Conservation (phyloP, 2,329 filamentous ascomycete species). For the Stagonosporopsis chrysanthemi region DNA sequence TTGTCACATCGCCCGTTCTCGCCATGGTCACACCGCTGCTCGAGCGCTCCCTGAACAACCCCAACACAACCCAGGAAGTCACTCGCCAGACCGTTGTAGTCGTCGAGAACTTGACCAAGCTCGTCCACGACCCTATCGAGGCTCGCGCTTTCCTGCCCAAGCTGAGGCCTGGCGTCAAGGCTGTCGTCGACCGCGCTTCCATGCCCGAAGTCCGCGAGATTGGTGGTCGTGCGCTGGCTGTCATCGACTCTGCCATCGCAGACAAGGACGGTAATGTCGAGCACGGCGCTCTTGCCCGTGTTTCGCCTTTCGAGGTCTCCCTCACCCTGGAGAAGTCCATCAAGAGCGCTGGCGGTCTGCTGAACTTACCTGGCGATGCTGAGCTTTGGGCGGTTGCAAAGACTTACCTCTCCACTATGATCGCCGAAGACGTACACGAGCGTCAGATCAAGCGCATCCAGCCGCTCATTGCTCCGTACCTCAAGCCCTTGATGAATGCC, state of each 20-base stretch:
- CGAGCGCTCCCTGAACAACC: slow-evolving; percentile 91
- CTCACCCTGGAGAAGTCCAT: slow-evolving; percentile 78
- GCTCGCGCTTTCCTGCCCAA: slow-evolving; percentile 95
- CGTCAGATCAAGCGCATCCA: slow-evolving; percentile 78
- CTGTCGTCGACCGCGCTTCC: slow-evolving; percentile 84
- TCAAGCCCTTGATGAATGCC: slow-evolving; percentile 72
- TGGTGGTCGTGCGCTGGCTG: slow-evolving; percentile 78
- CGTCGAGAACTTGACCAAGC: slow-evolving; percentile 96
- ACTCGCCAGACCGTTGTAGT: slow-evolving; percentile 95
- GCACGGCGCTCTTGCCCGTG: slow-evolving; percentile 66
- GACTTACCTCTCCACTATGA: slow-evolving; percentile 81
- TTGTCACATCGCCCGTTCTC: slow-evolving; percentile 93
- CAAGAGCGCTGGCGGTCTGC: slow-evolving; percentile 70
- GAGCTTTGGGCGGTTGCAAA: slow-evolving; percentile 71
- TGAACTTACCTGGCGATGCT: slow-evolving; percentile 66
- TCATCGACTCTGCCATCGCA: slow-evolving; percentile 94
- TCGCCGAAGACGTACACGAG: slow-evolving; percentile 86
- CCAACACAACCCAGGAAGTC: slow-evolving; percentile 90
- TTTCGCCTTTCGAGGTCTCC: slow-evolving; percentile 74
- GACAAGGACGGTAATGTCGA: slow-evolving; percentile 62
- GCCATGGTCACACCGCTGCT: slow-evolving; percentile 93
- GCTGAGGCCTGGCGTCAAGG: slow-evolving; percentile 90
- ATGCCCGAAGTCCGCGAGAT: slow-evolving; percentile 94
- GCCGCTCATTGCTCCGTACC: slow-evolving; percentile 74
- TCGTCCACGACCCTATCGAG: slow-evolving; percentile 95